Evolutionary conservation across 1,284 basidiomycete species (phyloP), one percentile per base, ranked within the genome.

Genomic region (Uromyces viciae-fabae): DNA sequence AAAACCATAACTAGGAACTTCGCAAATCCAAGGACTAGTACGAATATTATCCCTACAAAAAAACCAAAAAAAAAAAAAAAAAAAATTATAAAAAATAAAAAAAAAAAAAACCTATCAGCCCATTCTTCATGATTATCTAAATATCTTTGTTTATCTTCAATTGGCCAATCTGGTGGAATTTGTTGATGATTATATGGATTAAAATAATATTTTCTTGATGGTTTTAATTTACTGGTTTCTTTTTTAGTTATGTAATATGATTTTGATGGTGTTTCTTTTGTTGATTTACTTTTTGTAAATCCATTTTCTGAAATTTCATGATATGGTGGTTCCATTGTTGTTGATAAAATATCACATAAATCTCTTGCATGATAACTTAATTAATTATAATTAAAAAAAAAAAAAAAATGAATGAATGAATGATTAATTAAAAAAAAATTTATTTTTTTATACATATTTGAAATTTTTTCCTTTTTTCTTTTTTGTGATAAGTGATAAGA

Each of bases 1-100:
- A 56, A 79, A 79, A 1, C 76, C 76, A 58, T 79, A 79, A 9
- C 40, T 79, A 22, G 76, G 76, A 8, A 79, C 68, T 33, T 79
- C 76, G 19, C 76, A 79, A 19, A 79, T 42, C 76, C 76, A 72
- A n/a, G 76, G 76, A 22, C 68, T 79, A 3, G 76, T 79, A 19
- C 75, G 62, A 52, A 77, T 77, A 22, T 77, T 77, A 31, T 77
- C 75, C n/a, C 75, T 77, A 22, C 2, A n/a, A 1, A 14, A 46
- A 15, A 22, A 11, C 3, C 3, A 11, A 3, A 38, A 28, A 7
- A 14, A 22, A 28, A 22, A 36, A 22, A 64, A 38, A 2, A 68
- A 28, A 46, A 68, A 15, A 3, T 3, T 42, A 15, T 40, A 36
- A 22, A 36, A 8, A 56, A 22, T 3, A 25, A 46, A 9, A 22